Conservation (phyloP, 169 alveolate genomes). For the Cryptosporidium tyzzeri region DNA sequence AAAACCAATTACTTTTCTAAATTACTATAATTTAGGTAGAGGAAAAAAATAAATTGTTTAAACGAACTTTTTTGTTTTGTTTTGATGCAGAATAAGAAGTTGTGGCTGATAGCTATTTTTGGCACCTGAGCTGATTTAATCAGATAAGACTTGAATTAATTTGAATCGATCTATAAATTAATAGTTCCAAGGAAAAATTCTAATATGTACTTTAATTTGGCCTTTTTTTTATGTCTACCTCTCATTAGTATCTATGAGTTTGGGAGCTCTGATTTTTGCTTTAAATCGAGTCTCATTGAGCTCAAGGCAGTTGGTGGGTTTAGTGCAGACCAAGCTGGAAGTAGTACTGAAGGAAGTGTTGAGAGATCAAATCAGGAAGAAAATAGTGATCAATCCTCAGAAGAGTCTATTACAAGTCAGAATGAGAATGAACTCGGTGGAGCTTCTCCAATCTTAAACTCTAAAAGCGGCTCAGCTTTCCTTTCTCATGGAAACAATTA, state of each 20-base stretch:
- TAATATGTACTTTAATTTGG: neutral
- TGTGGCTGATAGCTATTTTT: neutral
- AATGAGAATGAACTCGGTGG: neutral
- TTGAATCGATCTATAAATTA: neutral
- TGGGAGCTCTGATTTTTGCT: neutral
- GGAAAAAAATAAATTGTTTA: neutral
- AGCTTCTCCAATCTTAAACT: neutral
- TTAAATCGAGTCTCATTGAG: neutral
- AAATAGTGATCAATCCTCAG: neutral
- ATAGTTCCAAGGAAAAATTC: neutral
- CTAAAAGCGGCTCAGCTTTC: neutral
- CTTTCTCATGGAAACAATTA: neutral
- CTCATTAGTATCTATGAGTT: neutral
- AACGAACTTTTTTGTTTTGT: neutral
- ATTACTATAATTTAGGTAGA: neutral
- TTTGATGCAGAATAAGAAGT: neutral
- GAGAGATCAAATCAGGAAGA: neutral
- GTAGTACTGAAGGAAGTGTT: neutral
- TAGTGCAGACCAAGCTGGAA: neutral
- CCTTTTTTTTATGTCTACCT: neutral
- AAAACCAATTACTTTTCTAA: neutral
- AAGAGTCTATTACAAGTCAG: neutral
- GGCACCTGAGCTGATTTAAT: neutral
- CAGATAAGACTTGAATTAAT: neutral
- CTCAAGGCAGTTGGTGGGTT: neutral